phyloP scores from a whole-genome alignment of 805 yeast genomes.

The Vanderwaltozyma tropicalis region DNA sequence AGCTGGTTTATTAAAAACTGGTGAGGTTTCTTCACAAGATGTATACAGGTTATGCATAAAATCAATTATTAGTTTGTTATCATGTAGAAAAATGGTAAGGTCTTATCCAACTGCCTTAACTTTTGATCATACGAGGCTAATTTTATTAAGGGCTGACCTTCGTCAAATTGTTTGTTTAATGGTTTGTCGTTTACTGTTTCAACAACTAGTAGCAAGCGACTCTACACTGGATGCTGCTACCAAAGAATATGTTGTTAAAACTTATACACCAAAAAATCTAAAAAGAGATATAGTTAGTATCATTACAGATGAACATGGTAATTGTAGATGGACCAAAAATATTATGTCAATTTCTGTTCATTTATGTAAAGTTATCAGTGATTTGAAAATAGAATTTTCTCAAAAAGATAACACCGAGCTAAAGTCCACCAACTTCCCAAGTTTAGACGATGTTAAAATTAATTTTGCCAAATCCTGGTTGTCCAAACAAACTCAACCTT shows the following conservation, averaged over 20 bases:
- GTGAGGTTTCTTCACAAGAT: conserved; percentile 11
- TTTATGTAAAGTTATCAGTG: conserved; percentile 24
- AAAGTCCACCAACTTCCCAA: conserved; percentile 10
- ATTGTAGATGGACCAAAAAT: conserved; percentile 84
- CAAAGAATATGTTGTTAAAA: conserved; percentile 27
- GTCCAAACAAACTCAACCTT: conserved; percentile 76
- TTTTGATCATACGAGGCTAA: conserved; percentile 73
- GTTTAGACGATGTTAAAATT: conserved; percentile 21
- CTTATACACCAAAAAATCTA: conserved; percentile 36
- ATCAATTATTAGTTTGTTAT: conserved; percentile 52
- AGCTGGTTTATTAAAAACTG: conserved; percentile 6
- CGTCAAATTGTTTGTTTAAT: conserved; percentile 75
- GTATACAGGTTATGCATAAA: conserved; percentile 35
- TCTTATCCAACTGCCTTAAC: conserved; percentile 78
- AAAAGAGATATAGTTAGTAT: conserved; percentile 69
- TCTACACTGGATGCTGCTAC: conserved; percentile 23
- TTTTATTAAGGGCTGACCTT: conserved; percentile 72
- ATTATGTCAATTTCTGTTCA: conserved; percentile 60
- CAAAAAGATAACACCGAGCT: conserved; percentile 3
- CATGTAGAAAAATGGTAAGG: conserved; percentile 70
- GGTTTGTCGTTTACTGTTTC: conserved; percentile 60
- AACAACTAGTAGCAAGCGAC: conserved; percentile 45
- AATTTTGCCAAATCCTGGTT: conserved; percentile 70
- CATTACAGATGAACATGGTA: conserved; percentile 76
- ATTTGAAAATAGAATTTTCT: conserved; percentile 18